Conservation (phyloP, 805 yeast genomes). For the Metschnikowia reukaufii region DNA sequence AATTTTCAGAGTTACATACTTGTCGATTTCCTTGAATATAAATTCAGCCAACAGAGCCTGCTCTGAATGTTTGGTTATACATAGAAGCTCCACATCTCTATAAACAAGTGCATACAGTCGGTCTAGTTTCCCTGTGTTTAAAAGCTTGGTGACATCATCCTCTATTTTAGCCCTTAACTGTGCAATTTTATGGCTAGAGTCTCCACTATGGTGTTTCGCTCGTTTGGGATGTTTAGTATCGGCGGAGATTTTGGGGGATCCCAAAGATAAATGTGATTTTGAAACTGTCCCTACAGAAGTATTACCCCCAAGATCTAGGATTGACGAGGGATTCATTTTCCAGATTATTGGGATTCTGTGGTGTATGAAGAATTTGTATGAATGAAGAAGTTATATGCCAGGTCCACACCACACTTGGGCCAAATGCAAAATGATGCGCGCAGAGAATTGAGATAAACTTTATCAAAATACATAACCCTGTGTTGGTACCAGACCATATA, state of each 20-base stretch:
- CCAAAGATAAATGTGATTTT: conserved; percentile 15
- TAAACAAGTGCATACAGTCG: conserved; percentile 17
- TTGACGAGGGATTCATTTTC: conserved; percentile 4
- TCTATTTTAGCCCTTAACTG: conserved; percentile 4
- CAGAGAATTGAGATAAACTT: neutral
- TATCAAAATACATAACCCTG: too few species aligned
- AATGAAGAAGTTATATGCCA: too few species aligned
- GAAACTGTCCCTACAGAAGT: neutral
- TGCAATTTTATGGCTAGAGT: conserved; percentile 1
- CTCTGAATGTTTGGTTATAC: conserved; percentile 33
- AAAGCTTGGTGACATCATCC: neutral
- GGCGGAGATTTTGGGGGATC: conserved; percentile 6
- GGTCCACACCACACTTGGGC: neutral
- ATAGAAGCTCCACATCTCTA: conserved; percentile 31
- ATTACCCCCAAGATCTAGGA: conserved; percentile 11
- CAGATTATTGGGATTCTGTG: neutral
- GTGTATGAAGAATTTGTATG: neutral
- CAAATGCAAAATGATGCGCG: neutral
- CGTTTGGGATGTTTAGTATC: conserved; percentile 7
- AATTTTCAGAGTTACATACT: conserved; percentile 15
- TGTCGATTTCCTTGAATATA: conserved; percentile 22
- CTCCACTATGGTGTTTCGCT: conserved; percentile 9
- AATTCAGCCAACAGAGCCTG: conserved; percentile 29
- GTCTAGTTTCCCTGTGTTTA: neutral
- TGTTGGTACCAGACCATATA: too few species aligned